Base-by-base conservation (phyloP, 2,329 filamentous ascomycete species). In the Sporothrix schenckii region DNA sequence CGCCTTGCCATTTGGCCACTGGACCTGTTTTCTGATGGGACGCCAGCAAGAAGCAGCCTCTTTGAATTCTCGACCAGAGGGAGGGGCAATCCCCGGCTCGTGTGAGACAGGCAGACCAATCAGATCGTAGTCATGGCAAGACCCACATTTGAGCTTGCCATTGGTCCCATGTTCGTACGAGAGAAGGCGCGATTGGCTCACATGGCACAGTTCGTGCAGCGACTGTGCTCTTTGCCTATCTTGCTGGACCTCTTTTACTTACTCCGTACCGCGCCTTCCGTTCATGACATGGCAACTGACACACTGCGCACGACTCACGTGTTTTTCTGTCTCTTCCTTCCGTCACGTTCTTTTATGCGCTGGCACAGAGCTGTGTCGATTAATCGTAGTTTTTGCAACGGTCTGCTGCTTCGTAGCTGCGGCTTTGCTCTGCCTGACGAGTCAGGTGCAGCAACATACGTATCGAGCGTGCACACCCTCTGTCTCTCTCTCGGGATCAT, bases 1-100 rank as follows among this genome's bases (percentile, higher is more conserved):
- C 77, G 77, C 77, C 76, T 78, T 78, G 77, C 74, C 77, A 78
- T 76, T 76, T 74, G 74, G 75, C 76, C 76, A 77, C 73, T 74
- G 71, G 72, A 74, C 73, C 73, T 44, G 67, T 52, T 70, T 44
- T 44, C 44, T 65, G 44, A 49, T 65, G 44, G 34, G 61, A 50
- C 61, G 61, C 24, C 61, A 34, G 14, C 24, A 2, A 34, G 44
- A 65, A 34, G 16, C 44, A 50, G 16, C 6, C 39, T 44, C 44
- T 27, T 47, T 65, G 44, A 50, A 65, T 13, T 16, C 61, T 49
- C 56, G 7, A 44, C 27, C 27, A 24, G 56, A 61, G 34, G 21
- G 30, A 34, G 53, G 30, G 27, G 14, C 27, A 5, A 5, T 2
- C 3, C 4, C 39, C 4, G 4, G n/a, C 58, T 70, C 53, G 30